Evolutionary conservation across 371 early-diverging fungal genomes (phyloP).

Genomic region (Conidiobolus coronatus): DNA sequence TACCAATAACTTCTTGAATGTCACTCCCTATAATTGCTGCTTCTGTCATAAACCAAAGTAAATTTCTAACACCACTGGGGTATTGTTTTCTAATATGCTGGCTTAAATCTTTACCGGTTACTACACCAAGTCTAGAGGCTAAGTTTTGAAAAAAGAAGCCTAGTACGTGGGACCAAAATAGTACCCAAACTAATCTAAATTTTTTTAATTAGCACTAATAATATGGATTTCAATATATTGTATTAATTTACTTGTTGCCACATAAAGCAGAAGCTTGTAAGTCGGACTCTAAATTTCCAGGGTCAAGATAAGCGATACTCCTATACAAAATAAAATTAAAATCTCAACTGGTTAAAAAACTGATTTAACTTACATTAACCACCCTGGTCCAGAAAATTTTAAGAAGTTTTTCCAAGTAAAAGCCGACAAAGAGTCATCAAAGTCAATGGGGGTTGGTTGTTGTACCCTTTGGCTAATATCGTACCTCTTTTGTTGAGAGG

Average conservation of each 20-base stretch:
- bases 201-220: background rate
- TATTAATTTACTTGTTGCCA: constrained; percentile 16
- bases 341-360: background rate
- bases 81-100: constrained; percentile 25
- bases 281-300: constrained; percentile 50
- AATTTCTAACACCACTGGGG: constrained; percentile 13
- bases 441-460: background rate
- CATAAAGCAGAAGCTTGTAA: constrained; percentile 37
- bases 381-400: constrained; percentile 27
- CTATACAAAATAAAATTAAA: constrained; percentile 11
- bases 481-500: no score
- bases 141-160: constrained; percentile 37
- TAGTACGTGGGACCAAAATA: constrained; percentile 32
- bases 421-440: background rate
- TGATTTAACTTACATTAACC: constrained; percentile 13
- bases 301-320: constrained; percentile 49
- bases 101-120: constrained; percentile 41
- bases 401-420: constrained; percentile 20
- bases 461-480: no score
- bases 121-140: constrained; percentile 40
- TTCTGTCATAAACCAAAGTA: constrained; percentile 37
- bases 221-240: background rate
- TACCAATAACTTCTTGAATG: constrained; percentile 52
- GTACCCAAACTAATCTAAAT: constrained; percentile 29
- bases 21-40: constrained; percentile 52